Percentiles rank a stretch among this genome's conserved stretches.
These are phyloP conservation scores for Blastomyces gilchristii DNA, from an alignment of 2,329 filamentous ascomycete species.

Conservation along the genomic window DNA sequence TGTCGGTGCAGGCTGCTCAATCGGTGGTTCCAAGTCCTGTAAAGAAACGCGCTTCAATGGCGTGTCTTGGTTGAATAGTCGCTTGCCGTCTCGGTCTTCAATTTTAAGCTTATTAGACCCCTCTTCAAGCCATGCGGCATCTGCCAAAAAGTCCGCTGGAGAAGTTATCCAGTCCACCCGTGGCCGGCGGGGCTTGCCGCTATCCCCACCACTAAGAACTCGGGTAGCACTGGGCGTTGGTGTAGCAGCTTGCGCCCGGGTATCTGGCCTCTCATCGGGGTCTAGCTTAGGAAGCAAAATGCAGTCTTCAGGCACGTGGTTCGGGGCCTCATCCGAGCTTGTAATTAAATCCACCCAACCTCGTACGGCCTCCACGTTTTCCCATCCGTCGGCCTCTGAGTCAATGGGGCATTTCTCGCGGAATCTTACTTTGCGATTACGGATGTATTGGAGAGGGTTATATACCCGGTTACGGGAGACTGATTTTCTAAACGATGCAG, in stretches of 20 bases:
- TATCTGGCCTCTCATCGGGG: conserved; percentile 15
- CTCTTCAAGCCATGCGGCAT: conserved; percentile 83
- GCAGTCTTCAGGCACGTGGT: conserved; percentile 37
- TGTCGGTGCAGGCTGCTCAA: background rate
- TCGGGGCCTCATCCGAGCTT: conserved; percentile 36
- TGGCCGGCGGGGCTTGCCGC: conserved; percentile 56
- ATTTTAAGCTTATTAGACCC: conserved; percentile 68
- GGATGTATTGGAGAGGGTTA: conserved; percentile 85
- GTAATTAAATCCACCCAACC: conserved; percentile 67
- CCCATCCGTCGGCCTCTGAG: conserved; percentile 65
- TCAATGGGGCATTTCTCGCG: conserved; percentile 67
- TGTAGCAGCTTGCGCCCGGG: background rate
- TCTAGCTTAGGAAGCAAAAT: conserved; percentile 37
- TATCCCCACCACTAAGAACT: conserved; percentile 31
- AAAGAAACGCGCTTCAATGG: conserved; percentile 16
- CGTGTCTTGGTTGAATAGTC: conserved; percentile 45
- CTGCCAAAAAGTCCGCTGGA: conserved; percentile 77
- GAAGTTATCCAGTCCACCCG: conserved; percentile 77
- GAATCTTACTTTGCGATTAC: conserved; percentile 76
- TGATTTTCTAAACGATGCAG: conserved; percentile 16
- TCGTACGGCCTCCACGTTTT: conserved; percentile 59
- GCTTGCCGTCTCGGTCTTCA: conserved; percentile 66
- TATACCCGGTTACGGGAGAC: conserved; percentile 58
- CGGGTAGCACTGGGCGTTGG: conserved; percentile 21
- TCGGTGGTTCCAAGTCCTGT: background rate